Percentiles rank a stretch among this genome's conserved stretches.
phyloP scores from a whole-genome alignment of 1,139 yeast species.

The Zygotorulaspora mrakii region DNA sequence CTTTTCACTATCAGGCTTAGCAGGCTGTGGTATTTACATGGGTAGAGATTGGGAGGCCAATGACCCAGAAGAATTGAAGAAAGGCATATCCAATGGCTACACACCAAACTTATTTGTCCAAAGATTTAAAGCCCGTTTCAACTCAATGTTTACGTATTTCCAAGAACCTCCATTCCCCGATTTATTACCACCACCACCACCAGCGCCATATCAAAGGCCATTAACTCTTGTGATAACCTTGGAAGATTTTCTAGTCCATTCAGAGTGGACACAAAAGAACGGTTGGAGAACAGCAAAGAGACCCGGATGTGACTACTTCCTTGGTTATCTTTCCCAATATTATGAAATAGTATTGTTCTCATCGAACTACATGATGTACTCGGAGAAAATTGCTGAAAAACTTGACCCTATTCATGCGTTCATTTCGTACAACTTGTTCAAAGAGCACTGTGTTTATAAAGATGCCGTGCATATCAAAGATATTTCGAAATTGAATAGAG shows the following conservation, averaged over 20 bases:
- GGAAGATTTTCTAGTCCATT: slow-evolving; percentile 86
- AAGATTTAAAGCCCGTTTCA: slow-evolving; percentile 67
- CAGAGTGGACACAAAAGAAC: slow-evolving; percentile 85
- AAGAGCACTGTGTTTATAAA: slow-evolving; percentile 82
- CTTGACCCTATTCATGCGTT: slow-evolving; percentile 91
- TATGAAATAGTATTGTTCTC: slow-evolving; percentile 92
- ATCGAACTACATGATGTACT: slow-evolving; percentile 77
- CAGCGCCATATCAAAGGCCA: slow-evolving; percentile 92
- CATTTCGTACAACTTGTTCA: slow-evolving; percentile 78
- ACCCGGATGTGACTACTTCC: slow-evolving; percentile 95
- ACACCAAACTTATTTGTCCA: slow-evolving; percentile 60
- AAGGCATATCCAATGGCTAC: slow-evolving; percentile 63
- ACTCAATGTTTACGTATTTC: slow-evolving; percentile 76
- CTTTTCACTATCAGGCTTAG: slow-evolving; percentile 56
- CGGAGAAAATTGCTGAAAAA: slow-evolving; percentile 80
- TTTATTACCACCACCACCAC: slow-evolving; percentile 85
- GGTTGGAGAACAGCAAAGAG: slow-evolving; percentile 99
- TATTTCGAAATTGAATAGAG: slow-evolving; percentile 84
- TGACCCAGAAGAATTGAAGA: slow-evolving; percentile 56
- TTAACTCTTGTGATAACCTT: slow-evolving; percentile 82
- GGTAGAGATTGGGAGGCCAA: slow-evolving; percentile 85
- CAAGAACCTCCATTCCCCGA: slow-evolving; percentile 93
- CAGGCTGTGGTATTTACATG: slow-evolving; percentile 63
- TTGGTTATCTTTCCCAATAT: slow-evolving; percentile 90
- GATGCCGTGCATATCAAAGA: slow-evolving; percentile 86